These are phyloP conservation scores for Balansia obtecta DNA, from an alignment of 2,329 filamentous ascomycete genomes.

Conservation along the genomic window DNA sequence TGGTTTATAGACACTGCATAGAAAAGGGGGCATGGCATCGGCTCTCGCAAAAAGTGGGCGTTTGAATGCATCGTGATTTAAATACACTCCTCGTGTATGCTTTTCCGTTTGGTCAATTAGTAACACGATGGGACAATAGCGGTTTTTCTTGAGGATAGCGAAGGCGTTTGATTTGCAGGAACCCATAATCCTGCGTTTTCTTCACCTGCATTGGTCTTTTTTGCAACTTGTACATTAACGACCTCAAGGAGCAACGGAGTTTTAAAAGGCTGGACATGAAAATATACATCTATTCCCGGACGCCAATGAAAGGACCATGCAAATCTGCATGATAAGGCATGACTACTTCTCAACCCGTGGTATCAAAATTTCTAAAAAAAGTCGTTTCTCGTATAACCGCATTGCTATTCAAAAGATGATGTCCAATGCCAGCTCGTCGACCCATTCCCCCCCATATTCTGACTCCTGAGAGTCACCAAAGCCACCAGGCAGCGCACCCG, in stretches of 20 bases:
- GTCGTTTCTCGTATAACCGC: neutral
- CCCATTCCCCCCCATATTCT: conserved; percentile 26
- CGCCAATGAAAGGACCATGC: neutral
- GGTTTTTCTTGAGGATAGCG: neutral
- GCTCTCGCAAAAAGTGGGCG: neutral
- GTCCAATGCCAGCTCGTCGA: conserved; percentile 24
- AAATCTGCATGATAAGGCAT: neutral
- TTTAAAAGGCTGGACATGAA: no score
- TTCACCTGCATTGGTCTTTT: neutral
- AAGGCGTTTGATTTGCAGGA: neutral
- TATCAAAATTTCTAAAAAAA: neutral
- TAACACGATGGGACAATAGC: neutral
- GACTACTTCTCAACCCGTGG: neutral
- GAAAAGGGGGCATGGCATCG: neutral
- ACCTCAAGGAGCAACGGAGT: no score
- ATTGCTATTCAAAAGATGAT: conserved; percentile 10
- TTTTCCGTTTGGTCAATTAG: neutral
- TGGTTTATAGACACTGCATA: neutral
- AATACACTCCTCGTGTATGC: neutral
- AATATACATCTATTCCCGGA: no score
- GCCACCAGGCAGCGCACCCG: neutral
- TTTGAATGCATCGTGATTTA: neutral
- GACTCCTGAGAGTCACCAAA: conserved; percentile 22
- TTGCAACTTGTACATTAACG: neutral
- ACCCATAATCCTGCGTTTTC: neutral